phyloP scores from a whole-genome alignment of 1,139 yeast species.

The Geotrichum macrosporum region DNA sequence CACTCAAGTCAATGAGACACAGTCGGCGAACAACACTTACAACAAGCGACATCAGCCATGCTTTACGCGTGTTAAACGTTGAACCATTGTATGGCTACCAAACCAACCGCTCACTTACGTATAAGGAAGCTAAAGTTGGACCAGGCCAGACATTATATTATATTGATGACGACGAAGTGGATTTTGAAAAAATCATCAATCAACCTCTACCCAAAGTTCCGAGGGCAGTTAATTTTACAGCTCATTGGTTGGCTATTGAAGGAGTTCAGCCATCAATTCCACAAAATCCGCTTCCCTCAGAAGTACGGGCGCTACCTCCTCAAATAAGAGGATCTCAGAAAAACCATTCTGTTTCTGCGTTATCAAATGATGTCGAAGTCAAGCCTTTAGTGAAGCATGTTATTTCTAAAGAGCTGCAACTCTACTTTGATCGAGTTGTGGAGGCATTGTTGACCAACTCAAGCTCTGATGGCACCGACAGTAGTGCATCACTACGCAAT shows the following conservation, averaged over 20 bases:
- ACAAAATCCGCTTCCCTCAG: slow-evolving; percentile 82
- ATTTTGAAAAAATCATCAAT: slow-evolving; percentile 87
- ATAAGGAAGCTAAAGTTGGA: slow-evolving; percentile 80
- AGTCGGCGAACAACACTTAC: slow-evolving; percentile 78
- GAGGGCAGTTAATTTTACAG: slow-evolving; percentile 83
- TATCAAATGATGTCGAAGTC: slow-evolving; percentile 60
- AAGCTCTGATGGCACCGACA: slow-evolving; percentile 40
- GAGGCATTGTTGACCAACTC: slow-evolving; percentile 56
- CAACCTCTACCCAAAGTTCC: slow-evolving; percentile 96
- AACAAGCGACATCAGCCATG: slow-evolving; percentile 76
- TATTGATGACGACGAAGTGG: slow-evolving; percentile 86
- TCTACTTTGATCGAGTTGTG: slow-evolving; percentile 87
- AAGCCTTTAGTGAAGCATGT: slow-evolving; percentile 97
- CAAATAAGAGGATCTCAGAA: slow-evolving; percentile 42
- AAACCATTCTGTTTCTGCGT: slow-evolving; percentile 35
- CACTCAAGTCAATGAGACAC: slow-evolving; percentile 93
- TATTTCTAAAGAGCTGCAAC: slow-evolving; percentile 84
- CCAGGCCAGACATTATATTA: slow-evolving; percentile 94
- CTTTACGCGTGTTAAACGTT: slow-evolving; percentile 78
- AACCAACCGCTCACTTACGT: slow-evolving; percentile 52
- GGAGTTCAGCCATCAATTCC: slow-evolving; percentile 98
- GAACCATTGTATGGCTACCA: slow-evolving; percentile 55
- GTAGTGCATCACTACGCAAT: slow-evolving; percentile 45
- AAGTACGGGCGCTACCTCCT: slow-evolving; percentile 41
- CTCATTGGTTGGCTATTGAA: slow-evolving; percentile 98